Percentiles rank a stretch among this genome's conserved stretches.
Conservation (phyloP, 768 basidiomycete genomes). For the Termitomyces sp. region DNA sequence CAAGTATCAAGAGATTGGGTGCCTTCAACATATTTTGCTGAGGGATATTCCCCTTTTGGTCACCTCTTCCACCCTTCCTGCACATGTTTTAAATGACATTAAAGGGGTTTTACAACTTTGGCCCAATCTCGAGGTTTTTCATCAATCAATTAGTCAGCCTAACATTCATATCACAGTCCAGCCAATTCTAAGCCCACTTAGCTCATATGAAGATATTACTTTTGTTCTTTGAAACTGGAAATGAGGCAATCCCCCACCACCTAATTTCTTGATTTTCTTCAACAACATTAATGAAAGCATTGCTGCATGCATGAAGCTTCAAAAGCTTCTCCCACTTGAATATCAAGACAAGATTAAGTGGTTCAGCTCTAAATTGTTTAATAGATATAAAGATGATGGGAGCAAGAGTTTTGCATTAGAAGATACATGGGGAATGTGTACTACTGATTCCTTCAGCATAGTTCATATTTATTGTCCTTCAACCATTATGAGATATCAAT, state of each 20-base stretch:
- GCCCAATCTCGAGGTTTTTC: too few relatives aligned
- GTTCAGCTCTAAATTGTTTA: background rate
- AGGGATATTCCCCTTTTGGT: too few relatives aligned
- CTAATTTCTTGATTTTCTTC: constrained; percentile 7
- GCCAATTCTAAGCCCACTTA: constrained; percentile 4
- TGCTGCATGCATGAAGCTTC: background rate
- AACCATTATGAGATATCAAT: background rate
- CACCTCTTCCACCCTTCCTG: too few relatives aligned
- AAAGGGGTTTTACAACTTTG: too few relatives aligned
- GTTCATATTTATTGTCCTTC: background rate
- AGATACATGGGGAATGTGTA: constrained; percentile 6
- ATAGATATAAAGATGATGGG: constrained; percentile 5
- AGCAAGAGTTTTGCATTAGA: constrained; percentile 1
- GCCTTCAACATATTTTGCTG: too few relatives aligned
- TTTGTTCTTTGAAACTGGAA: constrained; percentile 6
- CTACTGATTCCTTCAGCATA: constrained; percentile 15
- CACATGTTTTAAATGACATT: too few relatives aligned
- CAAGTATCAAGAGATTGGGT: too few relatives aligned
- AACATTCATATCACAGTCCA: constrained; percentile 8
- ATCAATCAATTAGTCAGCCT: constrained; percentile 3
- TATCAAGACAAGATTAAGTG: constrained; percentile 1
- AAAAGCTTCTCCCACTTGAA: background rate
- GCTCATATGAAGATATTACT: constrained; percentile 6
- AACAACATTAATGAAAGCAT: background rate
- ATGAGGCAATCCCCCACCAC: background rate